phyloP scores from a whole-genome alignment of 495 filamentous ascomycete genomes.

The Trichoderma virens region DNA sequence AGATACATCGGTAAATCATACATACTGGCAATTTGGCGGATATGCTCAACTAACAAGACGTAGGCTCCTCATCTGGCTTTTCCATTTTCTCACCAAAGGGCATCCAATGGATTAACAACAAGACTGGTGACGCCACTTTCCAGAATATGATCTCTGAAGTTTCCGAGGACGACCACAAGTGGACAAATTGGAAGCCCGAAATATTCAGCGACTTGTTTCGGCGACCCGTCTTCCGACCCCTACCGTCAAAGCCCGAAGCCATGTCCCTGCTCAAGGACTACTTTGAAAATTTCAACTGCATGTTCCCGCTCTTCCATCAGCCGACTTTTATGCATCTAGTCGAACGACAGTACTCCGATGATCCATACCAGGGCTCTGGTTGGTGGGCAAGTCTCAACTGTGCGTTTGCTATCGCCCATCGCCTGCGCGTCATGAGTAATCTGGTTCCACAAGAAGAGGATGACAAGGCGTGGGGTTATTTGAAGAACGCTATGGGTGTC shows the following conservation, averaged over 20 bases:
- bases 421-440: slow-evolving; percentile 92
- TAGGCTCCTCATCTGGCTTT: slow-evolving; percentile 94
- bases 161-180: slow-evolving; percentile 81
- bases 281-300: slow-evolving; percentile 97
- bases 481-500: slow-evolving; percentile 94
- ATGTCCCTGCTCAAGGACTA: slow-evolving; percentile 81
- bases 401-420: slow-evolving; percentile 82
- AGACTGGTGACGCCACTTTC: slow-evolving; percentile 90
- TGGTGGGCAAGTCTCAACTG: slow-evolving; percentile 99
- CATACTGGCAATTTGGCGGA: slow-evolving; percentile 7
- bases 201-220: slow-evolving; percentile 91
- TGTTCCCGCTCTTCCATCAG: slow-evolving; percentile 95
- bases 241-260: slow-evolving; percentile 76
- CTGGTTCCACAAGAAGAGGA: slow-evolving; percentile 84
- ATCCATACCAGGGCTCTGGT: slow-evolving; percentile 92
- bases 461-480: slow-evolving; percentile 84
- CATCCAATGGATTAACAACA: slow-evolving; percentile 97
- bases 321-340: slow-evolving; percentile 97
- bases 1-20: slow-evolving; percentile 74
- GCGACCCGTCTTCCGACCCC: slow-evolving; percentile 69
- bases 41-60: slow-evolving; percentile 18
- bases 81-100: slow-evolving; percentile 93
- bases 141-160: slow-evolving; percentile 87
- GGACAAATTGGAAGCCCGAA: slow-evolving; percentile 93
- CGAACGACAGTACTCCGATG: slow-evolving; percentile 80